phyloP scores from a whole-genome alignment of 768 basidiomycete species.

The Cubamyces lactineus region DNA sequence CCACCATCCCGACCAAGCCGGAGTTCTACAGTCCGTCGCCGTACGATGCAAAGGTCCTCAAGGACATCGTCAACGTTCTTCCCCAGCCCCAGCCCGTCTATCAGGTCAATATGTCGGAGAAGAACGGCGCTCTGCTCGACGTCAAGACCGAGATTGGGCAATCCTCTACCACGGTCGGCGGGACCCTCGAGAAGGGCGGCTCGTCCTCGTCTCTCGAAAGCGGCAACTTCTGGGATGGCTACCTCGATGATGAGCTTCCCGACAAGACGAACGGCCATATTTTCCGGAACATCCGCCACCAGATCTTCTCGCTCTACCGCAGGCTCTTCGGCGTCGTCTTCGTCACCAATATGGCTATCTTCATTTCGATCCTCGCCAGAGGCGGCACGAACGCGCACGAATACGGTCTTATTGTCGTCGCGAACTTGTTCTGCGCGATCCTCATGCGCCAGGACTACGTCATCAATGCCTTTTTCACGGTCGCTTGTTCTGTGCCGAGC shows the following conservation, averaged over 20 bases:
- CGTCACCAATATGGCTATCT: constrained; percentile 50
- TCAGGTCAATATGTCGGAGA: constrained; percentile 35
- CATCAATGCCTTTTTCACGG: constrained; percentile 58
- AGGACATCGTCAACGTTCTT: constrained; percentile 26
- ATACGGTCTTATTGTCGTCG: constrained; percentile 43
- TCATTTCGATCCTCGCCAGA: constrained; percentile 41
- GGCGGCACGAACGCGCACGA: constrained; percentile 36
- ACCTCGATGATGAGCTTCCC: constrained; percentile 52
- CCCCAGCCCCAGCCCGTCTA: constrained; percentile 35
- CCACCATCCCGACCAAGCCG: constrained; percentile 14
- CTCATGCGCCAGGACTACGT: constrained; percentile 55
- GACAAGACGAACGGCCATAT: constrained; percentile 51
- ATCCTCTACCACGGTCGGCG: constrained; percentile 32
- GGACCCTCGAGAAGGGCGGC: constrained; percentile 34
- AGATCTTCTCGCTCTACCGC: constrained; percentile 57
- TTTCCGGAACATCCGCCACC: constrained; percentile 57
- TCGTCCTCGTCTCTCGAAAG: constrained; percentile 32
- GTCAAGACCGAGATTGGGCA: constrained; percentile 1
- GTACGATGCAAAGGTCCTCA: constrained; percentile 27
- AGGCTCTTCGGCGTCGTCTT: constrained; percentile 59
- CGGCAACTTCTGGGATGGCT: constrained; percentile 50
- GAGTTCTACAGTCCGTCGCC: constrained; percentile 28
- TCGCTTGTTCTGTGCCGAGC: constrained; percentile 51
- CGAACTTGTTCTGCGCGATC: constrained; percentile 49
- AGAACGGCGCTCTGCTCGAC: constrained; percentile 28